Percentiles rank a stretch among this genome's conserved stretches.
Evolutionary conservation across 768 basidiomycete species (phyloP).

Genomic region (Termitomyces titanicus): DNA sequence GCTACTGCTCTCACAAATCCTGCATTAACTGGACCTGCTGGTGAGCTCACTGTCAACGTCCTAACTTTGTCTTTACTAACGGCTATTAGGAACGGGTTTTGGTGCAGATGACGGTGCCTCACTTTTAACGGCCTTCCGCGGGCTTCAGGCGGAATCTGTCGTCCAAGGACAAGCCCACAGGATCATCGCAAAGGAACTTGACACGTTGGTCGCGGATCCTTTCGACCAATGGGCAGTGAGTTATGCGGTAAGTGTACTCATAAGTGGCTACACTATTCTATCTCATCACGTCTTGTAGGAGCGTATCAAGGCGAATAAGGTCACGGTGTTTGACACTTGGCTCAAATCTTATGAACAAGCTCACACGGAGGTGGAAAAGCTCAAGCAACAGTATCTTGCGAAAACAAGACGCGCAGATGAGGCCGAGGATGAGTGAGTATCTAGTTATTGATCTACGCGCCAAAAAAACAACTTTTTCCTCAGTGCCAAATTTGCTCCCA

Average conservation of each 20-base stretch:
- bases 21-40: constrained; percentile 42
- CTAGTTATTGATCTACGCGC: constrained; percentile 3
- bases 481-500: constrained; percentile 88
- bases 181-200: constrained; percentile 70
- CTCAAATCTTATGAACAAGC: constrained; percentile 68
- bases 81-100: constrained; percentile 55
- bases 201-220: constrained; percentile 71
- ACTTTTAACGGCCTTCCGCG: constrained; percentile 72
- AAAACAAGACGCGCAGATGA: constrained; percentile 88
- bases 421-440: constrained; percentile 86
- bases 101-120: constrained; percentile 83
- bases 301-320: constrained; percentile 55
- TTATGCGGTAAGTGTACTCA: constrained; percentile 52
- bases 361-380: constrained; percentile 61
- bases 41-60: constrained; percentile 26
- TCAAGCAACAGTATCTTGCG: constrained; percentile 72
- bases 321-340: constrained; percentile 61
- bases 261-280: constrained; percentile 9
- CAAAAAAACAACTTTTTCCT: not conserved
- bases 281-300: constrained; percentile 36
- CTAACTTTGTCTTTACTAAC: not conserved
- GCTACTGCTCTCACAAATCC: constrained; percentile 56
- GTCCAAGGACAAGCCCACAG: constrained; percentile 75
- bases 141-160: constrained; percentile 69
- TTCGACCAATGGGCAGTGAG: constrained; percentile 76